Percentiles rank a stretch among this genome's conserved stretches.
Conservation (phyloP, 73 alveolate genomes). For the Diophrys sp. region DNA sequence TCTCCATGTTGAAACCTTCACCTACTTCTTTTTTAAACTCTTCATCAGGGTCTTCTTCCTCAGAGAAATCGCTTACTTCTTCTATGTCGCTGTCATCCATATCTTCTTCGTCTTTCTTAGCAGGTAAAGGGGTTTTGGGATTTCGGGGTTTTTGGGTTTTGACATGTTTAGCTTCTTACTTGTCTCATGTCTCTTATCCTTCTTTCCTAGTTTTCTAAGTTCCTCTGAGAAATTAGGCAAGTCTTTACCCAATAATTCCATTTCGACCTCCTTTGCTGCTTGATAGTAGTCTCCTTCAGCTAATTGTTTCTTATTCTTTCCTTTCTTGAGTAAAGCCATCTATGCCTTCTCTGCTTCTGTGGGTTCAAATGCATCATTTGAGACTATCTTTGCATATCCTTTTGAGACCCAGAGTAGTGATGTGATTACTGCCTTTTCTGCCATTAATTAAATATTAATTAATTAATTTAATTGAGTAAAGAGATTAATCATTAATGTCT, state of each 20-base stretch:
- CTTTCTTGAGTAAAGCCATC: background rate
- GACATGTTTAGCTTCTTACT: conserved; percentile 65
- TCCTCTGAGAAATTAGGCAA: conserved; percentile 41
- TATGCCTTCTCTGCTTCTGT: conserved; percentile 12
- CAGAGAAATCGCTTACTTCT: conserved; percentile 40
- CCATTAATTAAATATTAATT: conserved; percentile 14
- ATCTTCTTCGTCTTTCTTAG: conserved; percentile 66
- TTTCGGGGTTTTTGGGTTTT: conserved; percentile 71
- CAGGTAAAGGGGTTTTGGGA: background rate
- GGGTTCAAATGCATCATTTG: conserved; percentile 37
- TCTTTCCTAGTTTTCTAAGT: conserved; percentile 18
- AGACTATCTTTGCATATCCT: conserved; percentile 76
- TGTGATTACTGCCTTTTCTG: conserved; percentile 64
- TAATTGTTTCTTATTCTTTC: conserved; percentile 6
- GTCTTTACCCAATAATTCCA: conserved; percentile 50
- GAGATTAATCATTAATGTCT: no score
- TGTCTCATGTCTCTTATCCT: conserved; percentile 32
- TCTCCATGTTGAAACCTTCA: conserved; percentile 58
- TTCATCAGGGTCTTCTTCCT: conserved; percentile 22
- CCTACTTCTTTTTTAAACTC: conserved; percentile 71
- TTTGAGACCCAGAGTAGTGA: conserved; percentile 81
- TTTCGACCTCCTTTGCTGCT: conserved; percentile 47
- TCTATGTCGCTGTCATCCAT: conserved; percentile 63
- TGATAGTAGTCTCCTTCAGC: conserved; percentile 56
- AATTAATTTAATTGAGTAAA: no score